Base-by-base conservation (phyloP, 495 filamentous ascomycete genomes). In the Hypomontagnella submonticulosa region DNA sequence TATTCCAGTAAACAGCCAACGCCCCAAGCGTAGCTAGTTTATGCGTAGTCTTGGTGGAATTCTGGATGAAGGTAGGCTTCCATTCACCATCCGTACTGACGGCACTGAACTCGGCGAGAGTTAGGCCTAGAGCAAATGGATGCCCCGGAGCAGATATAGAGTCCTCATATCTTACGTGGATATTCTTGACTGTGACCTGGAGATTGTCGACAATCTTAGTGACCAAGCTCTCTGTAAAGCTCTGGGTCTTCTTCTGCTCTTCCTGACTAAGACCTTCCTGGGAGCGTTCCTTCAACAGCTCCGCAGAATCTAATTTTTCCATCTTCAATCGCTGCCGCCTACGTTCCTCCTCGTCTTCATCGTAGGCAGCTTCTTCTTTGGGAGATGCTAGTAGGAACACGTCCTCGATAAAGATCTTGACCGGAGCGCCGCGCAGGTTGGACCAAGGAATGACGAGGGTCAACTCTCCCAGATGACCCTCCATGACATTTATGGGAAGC, bases 141-240 rank as follows among this genome's bases (percentile, higher is more conserved):
- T 99, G 96, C 10, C 93, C 92, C 1, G 92, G 92, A 7, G 94
- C 92, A 37, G 93, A 92, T 64, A 98, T 90, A n/a, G 93, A 91
- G 74, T 99, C 95, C 75, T 99, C 95, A 75, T 98, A 99, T 61
- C 95, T 90, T 48, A 99, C 85, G 74, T 99, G 95, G 49, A 99
- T 96, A 72, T 97, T 97, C 83, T 96, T 98, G 74, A 99, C 89
- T 18, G 89, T 96, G 57, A 99, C 90, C 76, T 99, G 95, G 33
- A 99, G 83, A 72, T 99, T 99, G 80, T 99, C 94, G 64, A 98
- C 91, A 69, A 99, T 96, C 65, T 95, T 96, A 18, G 95, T 97
- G 33, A 93, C 87, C 57, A 99, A 77, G 75, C 92, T 97, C 67
- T 95, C 88, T 12, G 94, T 96, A 74, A 99, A 99, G 76, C 91